These are phyloP conservation scores for Fusarium clavum DNA, from an alignment of 2,329 filamentous ascomycete genomes.

Conservation along the genomic window DNA sequence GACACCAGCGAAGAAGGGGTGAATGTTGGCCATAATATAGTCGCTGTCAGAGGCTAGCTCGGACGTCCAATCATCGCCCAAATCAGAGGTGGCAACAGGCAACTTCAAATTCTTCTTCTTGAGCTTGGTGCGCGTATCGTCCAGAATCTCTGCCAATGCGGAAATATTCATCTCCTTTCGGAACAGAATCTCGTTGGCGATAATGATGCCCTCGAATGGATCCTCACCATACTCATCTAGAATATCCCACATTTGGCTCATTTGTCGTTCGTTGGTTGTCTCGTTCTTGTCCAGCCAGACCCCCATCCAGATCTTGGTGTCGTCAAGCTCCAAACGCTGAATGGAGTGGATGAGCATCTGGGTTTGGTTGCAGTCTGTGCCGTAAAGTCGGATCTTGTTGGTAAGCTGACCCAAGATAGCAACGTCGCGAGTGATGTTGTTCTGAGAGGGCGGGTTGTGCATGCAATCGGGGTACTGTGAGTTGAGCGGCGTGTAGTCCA, in stretches of 20 bases:
- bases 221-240: slow-evolving; percentile 74
- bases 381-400: slow-evolving; percentile 88
- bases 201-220: slow-evolving; percentile 85
- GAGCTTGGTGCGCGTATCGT: slow-evolving; percentile 77
- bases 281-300: slow-evolving; percentile 90
- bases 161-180: slow-evolving; percentile 78
- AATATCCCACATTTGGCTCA: slow-evolving; percentile 85
- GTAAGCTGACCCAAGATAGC: slow-evolving; percentile 92
- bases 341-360: slow-evolving; percentile 91
- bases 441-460: slow-evolving; percentile 82
- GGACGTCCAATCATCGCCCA: slow-evolving; percentile 87
- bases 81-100: slow-evolving; percentile 86
- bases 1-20: slow-evolving; percentile 93
- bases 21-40: slow-evolving; percentile 95
- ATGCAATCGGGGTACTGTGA: slow-evolving; percentile 90
- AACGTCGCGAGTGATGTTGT: slow-evolving; percentile 92
- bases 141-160: slow-evolving; percentile 72
- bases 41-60: slow-evolving; percentile 78
- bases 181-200: slow-evolving; percentile 83
- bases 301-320: slow-evolving; percentile 91
- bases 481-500: slow-evolving; percentile 95
- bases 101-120: slow-evolving; percentile 73
- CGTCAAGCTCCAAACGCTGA: slow-evolving; percentile 75
- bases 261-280: slow-evolving; percentile 86
- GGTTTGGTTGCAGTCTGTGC: slow-evolving; percentile 97